Conservation (phyloP, 805 yeast species). For the Candida loeiensis region DNA sequence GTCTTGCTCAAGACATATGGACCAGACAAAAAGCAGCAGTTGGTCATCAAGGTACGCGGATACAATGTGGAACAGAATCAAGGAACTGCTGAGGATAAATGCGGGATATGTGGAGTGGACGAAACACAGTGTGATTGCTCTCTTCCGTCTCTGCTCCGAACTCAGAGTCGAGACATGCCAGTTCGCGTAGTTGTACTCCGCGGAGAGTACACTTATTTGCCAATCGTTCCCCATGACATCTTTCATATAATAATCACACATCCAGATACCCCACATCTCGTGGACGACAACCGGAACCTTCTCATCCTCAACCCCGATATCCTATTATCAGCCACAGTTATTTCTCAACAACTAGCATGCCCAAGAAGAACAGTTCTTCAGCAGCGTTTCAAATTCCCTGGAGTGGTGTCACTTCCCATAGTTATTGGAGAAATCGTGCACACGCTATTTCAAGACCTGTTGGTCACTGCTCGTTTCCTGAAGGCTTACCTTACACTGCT, state of each 20-base stretch:
- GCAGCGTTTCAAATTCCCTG: slow-evolving; percentile 55
- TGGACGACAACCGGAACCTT: slow-evolving; percentile 58
- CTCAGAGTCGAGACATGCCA: not conserved
- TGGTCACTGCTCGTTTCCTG: slow-evolving; percentile 36
- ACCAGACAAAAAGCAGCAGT: slow-evolving; percentile 11
- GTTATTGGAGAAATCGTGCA: slow-evolving; percentile 85
- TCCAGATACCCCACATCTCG: slow-evolving; percentile 35
- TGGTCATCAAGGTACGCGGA: not conserved
- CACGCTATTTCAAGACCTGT: slow-evolving; percentile 61
- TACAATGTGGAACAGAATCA: not conserved
- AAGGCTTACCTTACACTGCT: slow-evolving; percentile 34
- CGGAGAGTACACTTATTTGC: slow-evolving; percentile 57
- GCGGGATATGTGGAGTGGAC: not conserved
- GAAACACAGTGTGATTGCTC: not conserved
- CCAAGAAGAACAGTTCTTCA: slow-evolving; percentile 64
- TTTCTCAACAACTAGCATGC: slow-evolving; percentile 75
- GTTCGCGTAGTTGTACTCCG: slow-evolving; percentile 50
- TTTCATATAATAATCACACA: slow-evolving; percentile 57
- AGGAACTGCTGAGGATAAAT: not conserved
- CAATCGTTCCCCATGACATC: slow-evolving; percentile 49
- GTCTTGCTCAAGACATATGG: slow-evolving; percentile 31
- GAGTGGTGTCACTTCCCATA: slow-evolving; percentile 60
- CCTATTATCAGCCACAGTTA: slow-evolving; percentile 73
- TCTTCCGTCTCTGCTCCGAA: not conserved
- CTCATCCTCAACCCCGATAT: slow-evolving; percentile 82